These are phyloP conservation scores for Cryphonectria parasitica DNA, from an alignment of 2,329 filamentous ascomycete genomes.

Conservation along the genomic window DNA sequence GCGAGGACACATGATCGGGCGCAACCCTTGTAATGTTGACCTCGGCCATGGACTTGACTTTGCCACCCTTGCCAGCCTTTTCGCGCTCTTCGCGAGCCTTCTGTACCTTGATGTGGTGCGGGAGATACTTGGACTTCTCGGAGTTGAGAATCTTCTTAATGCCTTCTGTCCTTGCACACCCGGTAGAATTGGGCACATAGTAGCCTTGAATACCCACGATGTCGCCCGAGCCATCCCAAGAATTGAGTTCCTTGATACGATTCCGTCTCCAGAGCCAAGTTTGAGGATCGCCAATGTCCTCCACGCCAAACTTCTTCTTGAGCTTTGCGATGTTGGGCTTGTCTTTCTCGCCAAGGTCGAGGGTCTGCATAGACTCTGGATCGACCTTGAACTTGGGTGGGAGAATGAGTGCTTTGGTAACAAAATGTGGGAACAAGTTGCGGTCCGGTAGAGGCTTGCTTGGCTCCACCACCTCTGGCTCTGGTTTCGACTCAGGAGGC, in stretches of 20 bases:
- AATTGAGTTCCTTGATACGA: conserved; percentile 60
- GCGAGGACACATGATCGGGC: conserved; percentile 79
- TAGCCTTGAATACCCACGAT: conserved; percentile 59
- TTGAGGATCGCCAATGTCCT: conserved; percentile 53
- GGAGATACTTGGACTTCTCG: conserved; percentile 97
- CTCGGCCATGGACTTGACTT: conserved; percentile 67
- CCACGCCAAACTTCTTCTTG: conserved; percentile 50
- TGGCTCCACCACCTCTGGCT: conserved; percentile 41
- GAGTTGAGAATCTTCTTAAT: conserved; percentile 95
- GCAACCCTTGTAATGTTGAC: conserved; percentile 73
- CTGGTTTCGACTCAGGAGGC: conserved; percentile 38
- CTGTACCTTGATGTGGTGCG: conserved; percentile 95
- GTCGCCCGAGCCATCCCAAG: conserved; percentile 38
- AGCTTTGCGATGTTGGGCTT: conserved; percentile 54
- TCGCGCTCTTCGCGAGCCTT: conserved; percentile 91
- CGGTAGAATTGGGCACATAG: conserved; percentile 85
- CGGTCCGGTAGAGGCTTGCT: conserved; percentile 44
- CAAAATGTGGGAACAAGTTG: conserved; percentile 53
- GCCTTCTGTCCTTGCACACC: conserved; percentile 88
- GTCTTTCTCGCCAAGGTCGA: conserved; percentile 51
- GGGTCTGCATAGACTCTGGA: conserved; percentile 48
- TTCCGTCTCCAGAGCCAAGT: conserved; percentile 63
- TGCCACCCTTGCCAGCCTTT: conserved; percentile 65
- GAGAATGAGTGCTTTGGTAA: conserved; percentile 50
- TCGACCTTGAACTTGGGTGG: conserved; percentile 51